Evolutionary conservation across 75 land plant genomes (phyloP).

Genomic region (Pinus taeda): DNA sequence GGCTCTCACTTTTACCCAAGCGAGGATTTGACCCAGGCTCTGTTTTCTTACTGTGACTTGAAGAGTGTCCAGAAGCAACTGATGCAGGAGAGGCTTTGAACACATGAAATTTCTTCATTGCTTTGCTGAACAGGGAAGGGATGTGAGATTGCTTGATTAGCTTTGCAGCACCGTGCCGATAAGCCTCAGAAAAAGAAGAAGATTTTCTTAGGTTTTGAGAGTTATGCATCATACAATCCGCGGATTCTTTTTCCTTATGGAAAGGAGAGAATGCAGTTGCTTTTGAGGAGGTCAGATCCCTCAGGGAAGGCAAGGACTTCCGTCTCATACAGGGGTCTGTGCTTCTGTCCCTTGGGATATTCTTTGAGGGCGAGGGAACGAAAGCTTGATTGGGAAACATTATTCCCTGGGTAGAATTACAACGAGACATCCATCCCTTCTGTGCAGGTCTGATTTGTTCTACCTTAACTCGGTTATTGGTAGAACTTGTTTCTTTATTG

Average conservation of each 20-base stretch:
- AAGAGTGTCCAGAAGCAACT: background rate
- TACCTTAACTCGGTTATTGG: background rate
- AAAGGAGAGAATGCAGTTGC: background rate
- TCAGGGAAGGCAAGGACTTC: background rate
- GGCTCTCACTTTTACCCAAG: background rate
- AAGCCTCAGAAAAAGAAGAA: background rate
- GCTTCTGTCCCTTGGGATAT: background rate
- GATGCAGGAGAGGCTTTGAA: background rate
- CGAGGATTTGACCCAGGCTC: background rate
- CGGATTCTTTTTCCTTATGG: background rate
- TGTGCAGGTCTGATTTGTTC: background rate
- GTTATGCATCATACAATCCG: background rate
- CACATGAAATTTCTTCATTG: conserved; percentile 7
- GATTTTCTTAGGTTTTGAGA: background rate
- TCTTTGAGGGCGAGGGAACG: conserved; percentile 1
- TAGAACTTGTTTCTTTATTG: background rate
- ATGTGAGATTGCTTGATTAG: background rate
- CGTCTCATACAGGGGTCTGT: conserved; percentile 1
- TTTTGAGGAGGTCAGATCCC: background rate
- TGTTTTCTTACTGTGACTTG: background rate
- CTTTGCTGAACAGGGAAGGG: background rate
- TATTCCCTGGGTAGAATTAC: conserved; percentile 3
- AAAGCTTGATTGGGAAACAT: conserved; percentile 7
- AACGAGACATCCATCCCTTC: conserved; percentile 4
- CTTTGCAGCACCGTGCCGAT: background rate